Evolutionary conservation across 2,329 filamentous ascomycete species (phyloP).

Genomic region (Talaromyces amestolkiae): DNA sequence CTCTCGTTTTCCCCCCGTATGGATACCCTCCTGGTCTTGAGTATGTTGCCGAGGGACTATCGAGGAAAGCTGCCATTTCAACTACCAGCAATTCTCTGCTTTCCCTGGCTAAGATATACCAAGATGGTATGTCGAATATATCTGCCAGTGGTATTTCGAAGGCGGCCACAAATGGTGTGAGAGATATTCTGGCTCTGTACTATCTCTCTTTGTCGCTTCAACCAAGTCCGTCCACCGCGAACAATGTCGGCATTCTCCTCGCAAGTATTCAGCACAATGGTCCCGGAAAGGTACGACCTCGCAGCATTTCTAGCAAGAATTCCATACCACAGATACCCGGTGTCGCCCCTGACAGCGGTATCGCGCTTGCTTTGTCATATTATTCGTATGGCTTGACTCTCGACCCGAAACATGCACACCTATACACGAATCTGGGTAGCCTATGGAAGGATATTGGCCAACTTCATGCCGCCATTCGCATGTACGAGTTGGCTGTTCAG

Average conservation of each 20-base stretch:
- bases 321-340: slow-evolving; percentile 63
- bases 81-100: slow-evolving; percentile 94
- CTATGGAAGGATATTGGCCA: slow-evolving; percentile 95
- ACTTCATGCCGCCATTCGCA: slow-evolving; percentile 82
- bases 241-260: slow-evolving; percentile 96
- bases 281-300: slow-evolving; percentile 37
- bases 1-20: slow-evolving; percentile 72
- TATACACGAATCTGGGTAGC: slow-evolving; percentile 95
- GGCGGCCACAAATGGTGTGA: slow-evolving; percentile 67
- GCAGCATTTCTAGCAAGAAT: slow-evolving; percentile 37
- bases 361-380: slow-evolving; percentile 84
- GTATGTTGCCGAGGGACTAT: slow-evolving; percentile 66
- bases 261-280: slow-evolving; percentile 80
- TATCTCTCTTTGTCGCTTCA: slow-evolving; percentile 93
- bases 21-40: slow-evolving; percentile 78
- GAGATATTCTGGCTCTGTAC: slow-evolving; percentile 90
- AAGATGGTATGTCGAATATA: slow-evolving; percentile 85
- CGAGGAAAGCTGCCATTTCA: slow-evolving; percentile 76
- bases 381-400: slow-evolving; percentile 91
- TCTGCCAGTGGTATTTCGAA: slow-evolving; percentile 56
- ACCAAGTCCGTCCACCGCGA: slow-evolving; percentile 93
- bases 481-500: slow-evolving; percentile 92
- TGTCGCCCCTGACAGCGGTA: slow-evolving; percentile 78
- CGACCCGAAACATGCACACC: slow-evolving; percentile 85
- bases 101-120: slow-evolving; percentile 94